Conservation (phyloP, 1,284 basidiomycete genomes). For the Ceratorhiza oryzae-sativae region DNA sequence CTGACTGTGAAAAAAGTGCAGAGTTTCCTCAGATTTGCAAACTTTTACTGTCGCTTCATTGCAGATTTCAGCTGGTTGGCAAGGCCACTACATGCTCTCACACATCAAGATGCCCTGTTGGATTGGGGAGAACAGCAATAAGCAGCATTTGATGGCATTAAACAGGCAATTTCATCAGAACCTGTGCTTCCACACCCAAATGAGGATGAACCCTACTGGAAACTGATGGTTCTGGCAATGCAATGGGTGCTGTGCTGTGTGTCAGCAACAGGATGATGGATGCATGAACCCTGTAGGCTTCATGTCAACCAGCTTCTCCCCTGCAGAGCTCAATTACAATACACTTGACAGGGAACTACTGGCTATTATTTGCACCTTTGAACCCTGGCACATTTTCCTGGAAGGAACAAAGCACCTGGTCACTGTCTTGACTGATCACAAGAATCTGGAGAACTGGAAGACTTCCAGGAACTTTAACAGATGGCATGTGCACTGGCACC, state of each 20-base stretch:
- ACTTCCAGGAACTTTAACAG: slow-evolving; percentile 41
- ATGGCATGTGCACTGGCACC: slow-evolving; percentile 47
- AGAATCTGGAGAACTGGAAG: slow-evolving; percentile 47
- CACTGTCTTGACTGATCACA: slow-evolving; percentile 46
- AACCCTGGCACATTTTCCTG: slow-evolving; percentile 47
- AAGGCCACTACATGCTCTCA: slow-evolving; percentile 45
- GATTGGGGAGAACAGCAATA: slow-evolving; percentile 40
- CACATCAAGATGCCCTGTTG: slow-evolving; percentile 42
- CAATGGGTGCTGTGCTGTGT: slow-evolving; percentile 16
- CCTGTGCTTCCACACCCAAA: slow-evolving; percentile 24
- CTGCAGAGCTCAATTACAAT: slow-evolving; percentile 50
- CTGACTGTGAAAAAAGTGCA: slow-evolving; percentile 45
- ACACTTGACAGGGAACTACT: slow-evolving; percentile 51
- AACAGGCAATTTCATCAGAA: slow-evolving; percentile 36
- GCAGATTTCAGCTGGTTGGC: slow-evolving; percentile 46
- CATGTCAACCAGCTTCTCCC: slow-evolving; percentile 8
- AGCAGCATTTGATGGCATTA: slow-evolving; percentile 47
- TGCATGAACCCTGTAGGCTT: slow-evolving; percentile 13
- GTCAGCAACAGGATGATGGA: slow-evolving; percentile 22
- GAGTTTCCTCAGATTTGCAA: slow-evolving; percentile 49
- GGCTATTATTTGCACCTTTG: slow-evolving; percentile 39
- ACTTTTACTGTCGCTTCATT: slow-evolving; percentile 51
- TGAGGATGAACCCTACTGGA: slow-evolving; percentile 24
- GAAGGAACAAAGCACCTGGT: slow-evolving; percentile 43
- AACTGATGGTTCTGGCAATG: slow-evolving; percentile 27